phyloP scores from a whole-genome alignment of 257 asterid species.

The Ophiorrhiza pumila region DNA sequence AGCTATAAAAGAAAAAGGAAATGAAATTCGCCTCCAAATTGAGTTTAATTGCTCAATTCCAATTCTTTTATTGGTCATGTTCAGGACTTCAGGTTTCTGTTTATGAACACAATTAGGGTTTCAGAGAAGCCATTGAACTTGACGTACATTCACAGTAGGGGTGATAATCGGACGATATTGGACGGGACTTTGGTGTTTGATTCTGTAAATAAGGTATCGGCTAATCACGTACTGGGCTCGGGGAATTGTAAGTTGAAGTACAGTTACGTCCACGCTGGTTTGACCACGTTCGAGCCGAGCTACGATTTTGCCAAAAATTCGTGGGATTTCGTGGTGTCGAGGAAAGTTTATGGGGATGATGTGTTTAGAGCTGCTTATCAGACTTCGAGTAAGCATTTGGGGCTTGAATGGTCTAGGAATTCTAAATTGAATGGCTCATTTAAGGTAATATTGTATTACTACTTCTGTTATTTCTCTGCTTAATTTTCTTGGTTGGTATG shows the following conservation, averaged over 20 bases:
- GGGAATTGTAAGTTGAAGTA: conserved; percentile 71
- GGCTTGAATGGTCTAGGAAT: conserved; percentile 81
- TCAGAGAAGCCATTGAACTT: conserved; percentile 77
- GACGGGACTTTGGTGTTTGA: conserved; percentile 80
- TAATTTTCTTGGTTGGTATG: conserved; percentile 14
- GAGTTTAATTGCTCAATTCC: not conserved
- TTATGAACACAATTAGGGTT: conserved; percentile 67
- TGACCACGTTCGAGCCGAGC: conserved; percentile 77
- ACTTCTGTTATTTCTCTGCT: conserved; percentile 3
- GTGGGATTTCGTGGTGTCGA: conserved; percentile 78
- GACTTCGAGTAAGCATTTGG: conserved; percentile 70
- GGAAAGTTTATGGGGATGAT: conserved; percentile 64
- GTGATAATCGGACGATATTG: conserved; percentile 59
- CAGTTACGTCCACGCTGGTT: conserved; percentile 65
- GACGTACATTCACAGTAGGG: conserved; percentile 68
- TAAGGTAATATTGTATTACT: conserved; percentile 51
- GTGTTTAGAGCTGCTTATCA: conserved; percentile 78
- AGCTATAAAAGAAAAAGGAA: not conserved
- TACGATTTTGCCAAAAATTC: conserved; percentile 71
- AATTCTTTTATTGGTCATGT: not conserved
- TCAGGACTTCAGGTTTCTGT: conserved; percentile 88
- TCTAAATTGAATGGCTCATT: conserved; percentile 68
- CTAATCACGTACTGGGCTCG: conserved; percentile 72
- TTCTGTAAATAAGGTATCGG: conserved; percentile 82
- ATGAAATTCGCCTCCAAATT: not conserved